phyloP scores from a whole-genome alignment of 768 basidiomycete genomes.

The Lentinus tigrinus region DNA sequence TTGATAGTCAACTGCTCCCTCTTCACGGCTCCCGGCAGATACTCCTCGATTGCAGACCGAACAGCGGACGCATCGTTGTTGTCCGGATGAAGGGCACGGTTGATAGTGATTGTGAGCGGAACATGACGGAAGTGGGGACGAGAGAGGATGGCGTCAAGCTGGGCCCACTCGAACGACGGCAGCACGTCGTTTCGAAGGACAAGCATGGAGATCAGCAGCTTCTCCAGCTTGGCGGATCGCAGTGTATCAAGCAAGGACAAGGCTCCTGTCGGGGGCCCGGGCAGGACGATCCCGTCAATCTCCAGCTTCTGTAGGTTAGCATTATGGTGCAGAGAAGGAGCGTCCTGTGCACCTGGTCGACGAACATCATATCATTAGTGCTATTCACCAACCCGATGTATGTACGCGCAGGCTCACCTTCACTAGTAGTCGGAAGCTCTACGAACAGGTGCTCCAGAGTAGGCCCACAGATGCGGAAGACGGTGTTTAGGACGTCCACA shows the following conservation, averaged over 20 bases:
- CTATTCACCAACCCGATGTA: too few species aligned
- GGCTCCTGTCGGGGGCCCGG: conserved; percentile 10
- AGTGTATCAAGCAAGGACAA: not conserved
- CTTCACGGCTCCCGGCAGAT: conserved; percentile 4
- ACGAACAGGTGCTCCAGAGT: conserved; percentile 15
- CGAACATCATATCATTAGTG: not conserved
- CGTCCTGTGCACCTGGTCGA: conserved; percentile 3
- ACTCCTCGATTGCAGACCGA: not conserved
- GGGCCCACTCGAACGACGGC: conserved; percentile 10
- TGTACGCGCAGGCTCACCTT: not conserved
- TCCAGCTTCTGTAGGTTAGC: conserved; percentile 9
- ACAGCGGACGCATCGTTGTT: conserved; percentile 14
- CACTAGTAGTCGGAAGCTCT: conserved; percentile 8
- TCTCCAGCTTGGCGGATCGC: conserved; percentile 5
- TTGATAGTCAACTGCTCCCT: not conserved
- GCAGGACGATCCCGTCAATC: conserved; percentile 17
- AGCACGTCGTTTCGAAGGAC: conserved; percentile 6
- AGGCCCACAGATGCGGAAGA: conserved; percentile 13
- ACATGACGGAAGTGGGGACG: not conserved
- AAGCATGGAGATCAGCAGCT: conserved; percentile 13
- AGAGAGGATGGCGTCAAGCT: conserved; percentile 2
- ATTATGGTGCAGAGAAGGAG: conserved; percentile 5
- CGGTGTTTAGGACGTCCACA: conserved; percentile 8
- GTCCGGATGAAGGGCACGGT: conserved; percentile 12
- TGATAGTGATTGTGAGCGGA: conserved; percentile 10